Conservation (phyloP, 495 filamentous ascomycete species). For the Pyrenula massariospora region DNA sequence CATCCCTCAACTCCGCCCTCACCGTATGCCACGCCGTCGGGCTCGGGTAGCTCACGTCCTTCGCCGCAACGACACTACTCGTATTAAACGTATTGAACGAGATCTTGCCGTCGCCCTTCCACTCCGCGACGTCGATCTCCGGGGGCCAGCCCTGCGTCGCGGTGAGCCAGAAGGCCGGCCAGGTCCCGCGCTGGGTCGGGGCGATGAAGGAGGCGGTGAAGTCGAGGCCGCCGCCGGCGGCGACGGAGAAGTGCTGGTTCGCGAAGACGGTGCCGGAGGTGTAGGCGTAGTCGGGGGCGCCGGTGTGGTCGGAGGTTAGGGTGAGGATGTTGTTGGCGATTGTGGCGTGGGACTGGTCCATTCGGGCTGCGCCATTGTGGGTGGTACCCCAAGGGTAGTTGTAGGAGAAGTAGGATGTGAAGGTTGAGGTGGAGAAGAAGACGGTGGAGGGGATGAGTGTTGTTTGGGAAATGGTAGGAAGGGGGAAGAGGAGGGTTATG, state of each 20-base stretch:
- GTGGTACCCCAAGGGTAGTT: slow-evolving; percentile 35
- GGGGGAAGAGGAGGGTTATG: slow-evolving; percentile 1
- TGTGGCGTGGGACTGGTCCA: slow-evolving; percentile 30
- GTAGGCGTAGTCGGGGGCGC: slow-evolving; percentile 35
- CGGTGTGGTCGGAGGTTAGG: neutral
- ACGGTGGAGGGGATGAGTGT: slow-evolving; percentile 40
- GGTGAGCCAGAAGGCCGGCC: slow-evolving; percentile 52
- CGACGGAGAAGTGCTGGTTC: slow-evolving; percentile 15
- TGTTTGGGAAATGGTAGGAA: slow-evolving; percentile 10
- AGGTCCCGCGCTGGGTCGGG: slow-evolving; percentile 37
- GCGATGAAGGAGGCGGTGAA: slow-evolving; percentile 37
- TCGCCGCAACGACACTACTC: slow-evolving; percentile 29
- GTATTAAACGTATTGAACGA: slow-evolving; percentile 53
- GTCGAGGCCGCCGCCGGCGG: slow-evolving; percentile 36
- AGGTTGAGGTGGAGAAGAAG: slow-evolving; percentile 37
- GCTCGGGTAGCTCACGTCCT: slow-evolving; percentile 35
- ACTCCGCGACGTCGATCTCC: slow-evolving; percentile 50
- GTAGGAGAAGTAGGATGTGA: slow-evolving; percentile 41
- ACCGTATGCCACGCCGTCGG: slow-evolving; percentile 37
- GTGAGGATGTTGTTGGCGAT: neutral
- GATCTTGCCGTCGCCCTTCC: slow-evolving; percentile 50
- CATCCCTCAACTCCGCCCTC: slow-evolving; percentile 35
- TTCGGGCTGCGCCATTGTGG: slow-evolving; percentile 47
- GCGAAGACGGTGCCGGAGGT: slow-evolving; percentile 37
- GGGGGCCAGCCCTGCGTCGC: slow-evolving; percentile 44